Base-by-base conservation (phyloP, 2,329 filamentous ascomycete species). In the Pseudogymnoascus sp. region DNA sequence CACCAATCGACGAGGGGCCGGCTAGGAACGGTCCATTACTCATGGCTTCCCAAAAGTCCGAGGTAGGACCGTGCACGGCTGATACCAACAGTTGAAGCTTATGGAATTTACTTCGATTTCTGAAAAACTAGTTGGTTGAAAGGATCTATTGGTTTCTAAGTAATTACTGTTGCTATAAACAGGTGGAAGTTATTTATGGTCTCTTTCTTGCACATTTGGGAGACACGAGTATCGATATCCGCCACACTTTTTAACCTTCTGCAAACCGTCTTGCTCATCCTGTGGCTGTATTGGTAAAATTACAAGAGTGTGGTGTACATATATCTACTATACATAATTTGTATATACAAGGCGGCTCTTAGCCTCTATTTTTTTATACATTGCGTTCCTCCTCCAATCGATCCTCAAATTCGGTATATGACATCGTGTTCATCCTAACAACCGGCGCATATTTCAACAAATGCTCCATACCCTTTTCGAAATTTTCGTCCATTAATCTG, bases 241-340 rank as follows among this genome's bases (percentile, higher is more conserved):
- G 4, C 21, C 42, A 57, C 47, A 57, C 5, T 47, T 15, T 13
- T 15, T 13, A 33, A 4, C 26, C 7, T 57, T n/a, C 3, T 13
- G 50, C 13, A 13, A 19, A 57, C 5, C 11, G 15, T 11, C 17
- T 33, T 33, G 10, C 10, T 19, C 47, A 17, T 21, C 10, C n/a
- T 21, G 50, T 33, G 50, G 5, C 11, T 9, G 28, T 9, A 57
- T 33, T 57, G n/a, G 10, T 57, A 10, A 57, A 19, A 57, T 57
- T 33, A 57, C 28, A 57, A 57, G 50, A 57, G 50, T 57, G 50
- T 57, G 15, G 50, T 35, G 28, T 57, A 57, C 50, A 57, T 57
- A 57, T 57, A 33, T 57, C 50, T 57, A 57, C n/a, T 33, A 57
- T 57, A 57, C 50, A 57, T 57, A 21, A 21, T 57, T 21, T 57